Percentiles rank a stretch among this genome's conserved stretches.
Evolutionary conservation across 176 grass and related monocot genomes (phyloP).

Genomic region (Oryza glaberrima): DNA sequence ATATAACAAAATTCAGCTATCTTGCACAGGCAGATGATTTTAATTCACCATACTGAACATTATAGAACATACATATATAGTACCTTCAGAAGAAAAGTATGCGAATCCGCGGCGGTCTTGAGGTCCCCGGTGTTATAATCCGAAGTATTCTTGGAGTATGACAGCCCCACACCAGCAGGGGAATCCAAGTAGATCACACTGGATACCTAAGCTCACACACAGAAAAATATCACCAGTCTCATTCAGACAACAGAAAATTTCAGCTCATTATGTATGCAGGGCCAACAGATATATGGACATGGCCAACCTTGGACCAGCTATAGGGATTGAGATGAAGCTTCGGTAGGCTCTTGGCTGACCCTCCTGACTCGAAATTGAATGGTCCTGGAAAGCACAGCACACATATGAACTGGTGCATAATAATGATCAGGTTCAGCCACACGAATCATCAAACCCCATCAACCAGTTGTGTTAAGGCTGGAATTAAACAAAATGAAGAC

Average conservation of each 20-base stretch:
- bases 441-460: no score
- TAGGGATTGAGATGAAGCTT: slow-evolving; percentile 91
- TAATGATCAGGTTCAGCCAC: not conserved
- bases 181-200: slow-evolving; percentile 97
- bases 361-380: slow-evolving; percentile 75
- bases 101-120: slow-evolving; percentile 89
- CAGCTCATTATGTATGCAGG: not conserved
- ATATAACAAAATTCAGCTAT: slow-evolving; percentile 3
- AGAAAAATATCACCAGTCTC: not conserved
- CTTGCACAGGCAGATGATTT: no score
- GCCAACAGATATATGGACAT: not conserved
- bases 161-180: slow-evolving; percentile 88
- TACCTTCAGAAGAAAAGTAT: slow-evolving; percentile 93
- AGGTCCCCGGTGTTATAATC: slow-evolving; percentile 86
- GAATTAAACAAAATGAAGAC: not conserved
- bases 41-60: not conserved
- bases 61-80: not conserved
- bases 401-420: not conserved
- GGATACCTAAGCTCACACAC: slow-evolving; percentile 62
- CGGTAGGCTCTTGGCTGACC: slow-evolving; percentile 52
- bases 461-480: not conserved
- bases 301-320: slow-evolving; percentile 84
- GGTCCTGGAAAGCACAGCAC: slow-evolving; percentile 61
- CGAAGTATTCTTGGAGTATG: slow-evolving; percentile 66
- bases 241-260: slow-evolving; percentile 23